Evolutionary conservation across 352 stramenopile species (phyloP), one percentile per base, ranked within the genome.

Genomic region (Phytophthora brassicae): DNA sequence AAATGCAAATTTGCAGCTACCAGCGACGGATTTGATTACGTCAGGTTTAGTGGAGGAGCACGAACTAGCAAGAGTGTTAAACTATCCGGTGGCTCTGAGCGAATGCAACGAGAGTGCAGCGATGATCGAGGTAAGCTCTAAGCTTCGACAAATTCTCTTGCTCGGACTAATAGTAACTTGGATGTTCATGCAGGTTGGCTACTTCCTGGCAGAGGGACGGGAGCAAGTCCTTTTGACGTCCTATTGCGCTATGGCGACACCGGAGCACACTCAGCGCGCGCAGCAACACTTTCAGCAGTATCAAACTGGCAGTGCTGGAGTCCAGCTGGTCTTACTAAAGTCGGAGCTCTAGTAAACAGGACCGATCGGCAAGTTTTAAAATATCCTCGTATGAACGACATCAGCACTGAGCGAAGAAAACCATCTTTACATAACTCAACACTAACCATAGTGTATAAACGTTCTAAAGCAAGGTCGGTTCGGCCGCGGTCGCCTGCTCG

Each of bases 81-180:
- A 89, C 64, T 92, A 92, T 60, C 84, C 81, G 3, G 60, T 92
- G 20, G 75, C 74, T 2, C 63, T 90, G 24, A 82, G 80, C 51
- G 77, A 87, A 33, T 90, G 83, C 41, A 54, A 50, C 13, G 59
- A 65, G 17, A 56, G 41, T 6, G 74, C 67, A 0, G 36, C 61
- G 12, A 90, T 89, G 79, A 48, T 89, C n/a, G 83, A 90, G 81
- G 81, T 90, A 39, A 54, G 38, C 17, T 6, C 35, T 23, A 31
- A 31, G 26, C 26, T 20, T 50, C n/a, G 11, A 3, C 29, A 19
- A 26, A 13, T 52, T 19, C 23, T 26, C n/a, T 13, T 23, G 26
- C 31, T 44, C 49, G 14, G 11, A 19, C 41, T 57, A 33, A 35
- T 33, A 24, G 0, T 35, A 63, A 24, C 46, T 4, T 19, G 13